Evolutionary conservation across 257 asterid genomes (phyloP).

Genomic region (Plectranthus barbatus): DNA sequence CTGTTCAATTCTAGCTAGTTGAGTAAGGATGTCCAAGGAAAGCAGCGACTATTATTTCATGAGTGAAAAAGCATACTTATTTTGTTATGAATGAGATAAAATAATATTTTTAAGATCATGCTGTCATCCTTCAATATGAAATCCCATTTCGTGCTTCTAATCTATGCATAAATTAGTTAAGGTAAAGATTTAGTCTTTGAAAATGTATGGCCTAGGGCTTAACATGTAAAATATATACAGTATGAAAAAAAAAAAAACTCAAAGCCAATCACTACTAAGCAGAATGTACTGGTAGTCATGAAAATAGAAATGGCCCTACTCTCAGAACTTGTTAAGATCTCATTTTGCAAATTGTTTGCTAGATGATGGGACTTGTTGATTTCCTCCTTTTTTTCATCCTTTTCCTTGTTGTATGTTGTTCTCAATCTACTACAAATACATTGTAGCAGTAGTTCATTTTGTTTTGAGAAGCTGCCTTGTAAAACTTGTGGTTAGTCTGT

Average conservation of each 20-base stretch:
- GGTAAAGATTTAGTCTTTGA: not conserved
- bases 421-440: not conserved
- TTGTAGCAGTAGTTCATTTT: not conserved
- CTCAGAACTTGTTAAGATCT: not conserved
- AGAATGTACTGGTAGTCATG: not conserved
- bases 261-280: not conserved
- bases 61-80: not conserved
- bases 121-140: conserved; percentile 4
- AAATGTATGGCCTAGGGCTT: not conserved
- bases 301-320: not conserved
- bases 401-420: not conserved
- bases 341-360: conserved; percentile 1
- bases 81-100: not conserved
- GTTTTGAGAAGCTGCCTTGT: not conserved
- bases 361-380: not conserved
- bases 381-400: not conserved
- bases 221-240: not conserved
- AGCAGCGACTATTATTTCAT: not conserved
- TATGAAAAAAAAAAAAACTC: not conserved
- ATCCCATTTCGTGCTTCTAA: conserved; percentile 1
- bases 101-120: not conserved
- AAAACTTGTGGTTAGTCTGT: not conserved
- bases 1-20: not conserved
- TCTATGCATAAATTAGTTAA: not conserved
- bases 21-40: conserved; percentile 1